These are phyloP conservation scores for Phytophthora sp. DNA, from an alignment of 352 stramenopile genomes.

Conservation along the genomic window DNA sequence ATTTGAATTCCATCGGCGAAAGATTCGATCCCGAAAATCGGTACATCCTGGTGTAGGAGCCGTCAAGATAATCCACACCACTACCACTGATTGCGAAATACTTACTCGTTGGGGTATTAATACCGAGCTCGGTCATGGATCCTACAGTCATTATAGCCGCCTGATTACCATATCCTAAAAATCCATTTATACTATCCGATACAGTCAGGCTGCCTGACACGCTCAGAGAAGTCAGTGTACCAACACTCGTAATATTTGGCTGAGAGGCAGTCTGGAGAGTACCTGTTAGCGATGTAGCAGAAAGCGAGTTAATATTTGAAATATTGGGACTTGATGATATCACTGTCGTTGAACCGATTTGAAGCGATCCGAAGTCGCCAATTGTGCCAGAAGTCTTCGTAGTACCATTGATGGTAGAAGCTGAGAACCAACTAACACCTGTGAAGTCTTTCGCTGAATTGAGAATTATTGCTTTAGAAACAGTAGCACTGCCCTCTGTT, in stretches of 20 bases:
- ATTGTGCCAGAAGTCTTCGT: too few relatives aligned
- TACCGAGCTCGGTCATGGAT: neutral
- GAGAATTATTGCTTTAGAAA: neutral
- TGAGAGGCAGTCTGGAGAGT: neutral
- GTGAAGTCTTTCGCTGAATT: neutral
- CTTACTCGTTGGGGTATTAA: too few relatives aligned
- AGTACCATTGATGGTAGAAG: too few relatives aligned
- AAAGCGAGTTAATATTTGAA: neutral
- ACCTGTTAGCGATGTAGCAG: neutral
- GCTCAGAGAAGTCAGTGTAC: neutral
- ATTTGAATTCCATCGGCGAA: neutral
- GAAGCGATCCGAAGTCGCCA: too few relatives aligned
- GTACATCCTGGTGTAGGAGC: neutral
- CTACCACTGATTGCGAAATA: too few relatives aligned
- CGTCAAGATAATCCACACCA: conserved; percentile 1
- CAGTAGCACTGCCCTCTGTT: neutral
- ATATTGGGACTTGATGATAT: neutral
- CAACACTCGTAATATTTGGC: too few relatives aligned
- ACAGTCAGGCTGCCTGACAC: neutral
- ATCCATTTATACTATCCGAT: neutral
- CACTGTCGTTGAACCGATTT: too few relatives aligned
- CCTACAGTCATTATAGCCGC: neutral
- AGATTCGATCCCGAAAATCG: neutral
- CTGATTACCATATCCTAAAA: neutral
- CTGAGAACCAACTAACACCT: too few relatives aligned